Evolutionary conservation across 495 filamentous ascomycete genomes (phyloP).

Genomic region (Neurospora terricola): DNA sequence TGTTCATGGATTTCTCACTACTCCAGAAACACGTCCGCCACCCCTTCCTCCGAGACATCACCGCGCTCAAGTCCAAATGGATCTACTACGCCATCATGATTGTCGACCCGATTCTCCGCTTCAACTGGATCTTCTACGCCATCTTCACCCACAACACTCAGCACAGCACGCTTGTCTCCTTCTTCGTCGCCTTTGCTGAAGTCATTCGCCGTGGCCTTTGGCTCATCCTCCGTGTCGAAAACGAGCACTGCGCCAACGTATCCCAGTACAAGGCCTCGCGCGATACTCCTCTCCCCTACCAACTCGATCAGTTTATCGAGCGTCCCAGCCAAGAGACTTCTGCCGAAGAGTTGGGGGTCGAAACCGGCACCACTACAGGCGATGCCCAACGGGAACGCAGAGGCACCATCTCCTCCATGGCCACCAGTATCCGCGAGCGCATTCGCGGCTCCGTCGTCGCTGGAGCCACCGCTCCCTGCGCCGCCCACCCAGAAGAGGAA

Average conservation of each 20-base stretch:
- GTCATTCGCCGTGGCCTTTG: slow-evolving; percentile 76
- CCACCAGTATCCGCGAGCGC: neutral
- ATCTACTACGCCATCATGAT: slow-evolving; percentile 79
- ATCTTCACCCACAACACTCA: slow-evolving; percentile 69
- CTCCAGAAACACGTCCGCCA: slow-evolving; percentile 62
- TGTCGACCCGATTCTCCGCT: slow-evolving; percentile 79
- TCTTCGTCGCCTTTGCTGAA: slow-evolving; percentile 66
- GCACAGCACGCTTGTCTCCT: slow-evolving; percentile 69
- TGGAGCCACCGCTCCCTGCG: neutral
- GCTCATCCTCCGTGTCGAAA: slow-evolving; percentile 89
- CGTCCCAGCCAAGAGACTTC: slow-evolving; percentile 12
- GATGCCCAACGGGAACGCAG: neutral
- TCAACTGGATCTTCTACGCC: slow-evolving; percentile 92
- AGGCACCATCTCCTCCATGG: neutral
- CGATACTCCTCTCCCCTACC: slow-evolving; percentile 73
- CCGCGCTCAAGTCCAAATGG: slow-evolving; percentile 66
- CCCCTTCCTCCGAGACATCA: slow-evolving; percentile 65
- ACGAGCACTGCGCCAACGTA: slow-evolving; percentile 89
- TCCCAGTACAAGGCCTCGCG: slow-evolving; percentile 71
- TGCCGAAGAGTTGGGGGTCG: neutral
- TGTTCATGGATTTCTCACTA: slow-evolving; percentile 93
- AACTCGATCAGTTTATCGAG: slow-evolving; percentile 35
- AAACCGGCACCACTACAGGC: neutral
- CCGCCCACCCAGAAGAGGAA: neutral
- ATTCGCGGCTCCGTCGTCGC: neutral